Conservation (phyloP, 345 rosid genomes). For the Arabidopsis suecica region DNA sequence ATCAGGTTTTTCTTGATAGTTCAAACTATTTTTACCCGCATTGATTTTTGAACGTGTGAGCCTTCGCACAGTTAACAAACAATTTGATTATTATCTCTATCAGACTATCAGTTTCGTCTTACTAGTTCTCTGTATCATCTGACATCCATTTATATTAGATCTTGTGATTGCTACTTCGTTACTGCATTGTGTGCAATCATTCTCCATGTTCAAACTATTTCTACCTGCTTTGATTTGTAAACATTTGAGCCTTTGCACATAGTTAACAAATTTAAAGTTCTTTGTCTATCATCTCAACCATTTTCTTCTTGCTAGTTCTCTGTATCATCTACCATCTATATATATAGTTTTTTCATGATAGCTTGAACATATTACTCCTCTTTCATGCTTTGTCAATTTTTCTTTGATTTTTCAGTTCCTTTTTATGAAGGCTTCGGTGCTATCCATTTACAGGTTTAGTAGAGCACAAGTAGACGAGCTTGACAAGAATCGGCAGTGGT, state of each 20-base stretch:
- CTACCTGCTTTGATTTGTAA: slow-evolving; percentile 9
- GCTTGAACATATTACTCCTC: slow-evolving; percentile 1
- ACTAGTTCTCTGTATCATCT: slow-evolving; percentile 1
- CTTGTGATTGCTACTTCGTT: no score
- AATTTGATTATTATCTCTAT: neutral
- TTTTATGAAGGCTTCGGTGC: slow-evolving; percentile 32
- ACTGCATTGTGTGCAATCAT: neutral
- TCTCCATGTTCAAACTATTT: neutral
- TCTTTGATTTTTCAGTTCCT: slow-evolving; percentile 20
- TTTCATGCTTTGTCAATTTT: neutral
- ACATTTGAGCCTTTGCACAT: neutral
- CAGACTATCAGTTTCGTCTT: neutral
- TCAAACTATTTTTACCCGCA: neutral
- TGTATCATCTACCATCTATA: neutral
- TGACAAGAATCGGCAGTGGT: slow-evolving; percentile 91
- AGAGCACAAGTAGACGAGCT: slow-evolving; percentile 83
- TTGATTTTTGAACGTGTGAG: slow-evolving; percentile 1
- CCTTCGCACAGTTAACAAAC: neutral
- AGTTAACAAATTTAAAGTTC: neutral
- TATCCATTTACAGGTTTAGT: slow-evolving; percentile 64
- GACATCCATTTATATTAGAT: neutral
- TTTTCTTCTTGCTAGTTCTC: slow-evolving; percentile 3
- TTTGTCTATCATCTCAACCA: neutral
- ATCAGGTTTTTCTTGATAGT: neutral
- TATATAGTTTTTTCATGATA: neutral